Evolutionary conservation across 2,329 filamentous ascomycete species (phyloP).

Genomic region (Aspergillus vadensis): DNA sequence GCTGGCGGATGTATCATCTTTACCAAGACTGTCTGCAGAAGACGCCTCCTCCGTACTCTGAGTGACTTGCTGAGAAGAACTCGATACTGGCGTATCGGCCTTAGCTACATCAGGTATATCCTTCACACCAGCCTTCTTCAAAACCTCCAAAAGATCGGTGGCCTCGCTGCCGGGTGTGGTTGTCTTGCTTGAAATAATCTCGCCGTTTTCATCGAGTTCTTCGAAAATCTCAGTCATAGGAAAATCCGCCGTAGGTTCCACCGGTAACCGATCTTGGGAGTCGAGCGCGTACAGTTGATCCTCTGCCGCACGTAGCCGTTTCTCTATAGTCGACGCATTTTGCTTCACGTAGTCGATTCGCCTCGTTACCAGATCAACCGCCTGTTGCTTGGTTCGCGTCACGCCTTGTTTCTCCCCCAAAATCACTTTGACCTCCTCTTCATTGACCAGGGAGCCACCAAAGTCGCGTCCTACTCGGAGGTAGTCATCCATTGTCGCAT

Average conservation of each 20-base stretch:
- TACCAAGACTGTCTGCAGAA: background rate
- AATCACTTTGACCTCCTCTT: conserved; percentile 58
- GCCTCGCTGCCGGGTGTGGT: conserved; percentile 69
- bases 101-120: conserved; percentile 42
- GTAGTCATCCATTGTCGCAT: conserved; percentile 57
- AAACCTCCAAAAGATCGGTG: conserved; percentile 67
- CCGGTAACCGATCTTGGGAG: conserved; percentile 60
- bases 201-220: conserved; percentile 86
- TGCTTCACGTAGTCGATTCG: conserved; percentile 86
- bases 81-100: conserved; percentile 13
- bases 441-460: conserved; percentile 47
- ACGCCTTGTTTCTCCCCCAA: conserved; percentile 48
- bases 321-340: conserved; percentile 74
- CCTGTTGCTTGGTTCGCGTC: conserved; percentile 60
- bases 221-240: conserved; percentile 91
- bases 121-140: conserved; percentile 74
- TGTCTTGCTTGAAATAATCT: conserved; percentile 70
- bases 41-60: background rate
- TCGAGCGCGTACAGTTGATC: conserved; percentile 65
- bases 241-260: conserved; percentile 65
- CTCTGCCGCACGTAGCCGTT: conserved; percentile 69
- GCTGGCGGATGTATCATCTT: background rate
- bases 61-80: conserved; percentile 17
- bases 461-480: conserved; percentile 48
- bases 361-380: conserved; percentile 68